Conservation (phyloP, 2,329 filamentous ascomycete genomes). For the Xylaria hypoxylon region DNA sequence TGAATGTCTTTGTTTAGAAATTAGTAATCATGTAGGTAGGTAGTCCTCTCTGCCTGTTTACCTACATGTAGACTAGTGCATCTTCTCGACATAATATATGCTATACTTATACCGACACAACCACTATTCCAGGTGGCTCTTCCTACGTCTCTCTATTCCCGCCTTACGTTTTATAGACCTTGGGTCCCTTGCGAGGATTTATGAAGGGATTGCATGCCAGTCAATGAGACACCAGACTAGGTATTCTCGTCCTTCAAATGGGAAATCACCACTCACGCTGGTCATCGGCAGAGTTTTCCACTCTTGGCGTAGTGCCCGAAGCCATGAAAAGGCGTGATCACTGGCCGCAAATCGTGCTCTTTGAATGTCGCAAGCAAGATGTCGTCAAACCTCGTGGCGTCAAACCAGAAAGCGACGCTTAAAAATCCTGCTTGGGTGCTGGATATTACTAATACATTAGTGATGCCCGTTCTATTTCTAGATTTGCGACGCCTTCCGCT, state of each 20-base stretch:
- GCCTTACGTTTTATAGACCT: too few relatives aligned
- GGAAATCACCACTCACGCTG: conserved; percentile 1
- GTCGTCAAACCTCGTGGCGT: conserved; percentile 5
- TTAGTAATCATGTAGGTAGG: too few relatives aligned
- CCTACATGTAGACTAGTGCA: too few relatives aligned
- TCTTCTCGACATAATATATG: too few relatives aligned
- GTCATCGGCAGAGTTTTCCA: conserved; percentile 12
- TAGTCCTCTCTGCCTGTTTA: too few relatives aligned
- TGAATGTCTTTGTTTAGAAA: too few relatives aligned
- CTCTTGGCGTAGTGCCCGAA: conserved; percentile 19
- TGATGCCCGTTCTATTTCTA: not conserved
- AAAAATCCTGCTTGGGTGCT: not conserved
- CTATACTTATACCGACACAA: too few relatives aligned
- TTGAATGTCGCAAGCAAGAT: not conserved
- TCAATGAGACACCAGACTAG: not conserved
- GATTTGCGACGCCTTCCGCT: not conserved
- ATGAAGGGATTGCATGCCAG: conserved; percentile 1
- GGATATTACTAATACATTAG: not conserved
- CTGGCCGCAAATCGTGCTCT: conserved; percentile 20
- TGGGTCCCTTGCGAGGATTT: not conserved
- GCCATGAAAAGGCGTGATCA: conserved; percentile 24
- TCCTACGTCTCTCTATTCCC: not conserved
- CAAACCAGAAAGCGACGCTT: conserved; percentile 4
- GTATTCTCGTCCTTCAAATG: not conserved
- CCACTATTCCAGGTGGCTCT: not conserved